Evolutionary conservation across 306 rosid genomes (phyloP), one percentile per base, ranked within the genome.

Genomic region (Cucurbita ficifolia): DNA sequence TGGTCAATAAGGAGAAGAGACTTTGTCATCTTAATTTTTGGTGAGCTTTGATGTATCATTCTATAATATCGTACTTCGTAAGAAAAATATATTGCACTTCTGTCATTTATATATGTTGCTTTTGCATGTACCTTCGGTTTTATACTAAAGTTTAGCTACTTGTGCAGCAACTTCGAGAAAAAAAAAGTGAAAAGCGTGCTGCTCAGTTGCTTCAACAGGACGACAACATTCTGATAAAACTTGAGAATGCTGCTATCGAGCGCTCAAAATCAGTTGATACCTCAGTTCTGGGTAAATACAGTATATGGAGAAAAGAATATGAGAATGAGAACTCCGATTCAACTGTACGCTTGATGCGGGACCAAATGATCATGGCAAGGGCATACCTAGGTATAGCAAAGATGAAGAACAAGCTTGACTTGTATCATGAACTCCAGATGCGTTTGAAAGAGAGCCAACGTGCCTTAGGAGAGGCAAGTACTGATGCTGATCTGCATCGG

Each of bases 241-340:
- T 95, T 75, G 99, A 95, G 82, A 88, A 82, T 84, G 82, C 81
- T 54, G 97, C 97, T 81, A 91, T 95, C 77, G 92, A 91, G 68
- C 99, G 84, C 67, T 95, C 97, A 24, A 87, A 78, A 81, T 91
- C 96, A 67, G 99, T 91, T 72, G 99, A 89, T 81, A 86, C 93
- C 50, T 83, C 97, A 33, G 84, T 95, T 62, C 82, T 95, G 13
- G 99, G 99, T 19, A 95, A 91, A 82, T 95, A 95, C 86, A 95
- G 83, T 86, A 81, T 95, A 60, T 95, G 99, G 99, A 95, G 99
- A 87, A 95, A 82, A 85, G 97, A 95, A 84, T 80, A 76, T 70
- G 99, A 95, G 77, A 91, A 84, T 77, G 96, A 89, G 70, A 89
- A 89, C 83, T 78, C 81, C 17, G 99, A 95, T 84, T 84, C 88